Evolutionary conservation across 225 moss, liverwort and hornwort species (phyloP).

Genomic region (Anthoceros angustus): DNA sequence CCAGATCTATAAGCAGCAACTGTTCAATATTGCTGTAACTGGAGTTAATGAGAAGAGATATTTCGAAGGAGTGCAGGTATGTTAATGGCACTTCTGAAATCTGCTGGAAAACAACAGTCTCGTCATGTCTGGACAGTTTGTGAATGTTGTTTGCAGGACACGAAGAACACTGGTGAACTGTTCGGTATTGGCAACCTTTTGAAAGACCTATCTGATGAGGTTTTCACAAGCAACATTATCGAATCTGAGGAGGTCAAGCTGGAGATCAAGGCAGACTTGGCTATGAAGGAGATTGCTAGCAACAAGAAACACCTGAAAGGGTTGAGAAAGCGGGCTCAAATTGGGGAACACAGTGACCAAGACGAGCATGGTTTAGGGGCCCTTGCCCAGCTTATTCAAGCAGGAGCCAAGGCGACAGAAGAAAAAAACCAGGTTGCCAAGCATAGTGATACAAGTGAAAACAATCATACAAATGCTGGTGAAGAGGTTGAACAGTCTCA

Average conservation of each 20-base stretch:
- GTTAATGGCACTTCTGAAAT: background rate
- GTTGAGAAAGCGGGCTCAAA: background rate
- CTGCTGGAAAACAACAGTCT: background rate
- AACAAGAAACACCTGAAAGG: constrained; percentile 10
- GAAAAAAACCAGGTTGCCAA: constrained; percentile 8
- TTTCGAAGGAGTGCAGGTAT: constrained; percentile 97
- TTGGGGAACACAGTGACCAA: constrained; percentile 3
- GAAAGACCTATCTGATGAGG: constrained; percentile 49
- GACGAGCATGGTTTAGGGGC: constrained; percentile 6
- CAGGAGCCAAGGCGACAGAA: constrained; percentile 5
- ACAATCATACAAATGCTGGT: constrained; percentile 15
- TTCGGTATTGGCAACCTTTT: constrained; percentile 80
- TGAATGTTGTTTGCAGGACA: constrained; percentile 39
- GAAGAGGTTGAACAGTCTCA: constrained; percentile 7
- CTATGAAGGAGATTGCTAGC: constrained; percentile 9
- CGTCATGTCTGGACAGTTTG: constrained; percentile 3
- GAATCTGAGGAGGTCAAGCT: constrained; percentile 66
- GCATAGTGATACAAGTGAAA: constrained; percentile 10
- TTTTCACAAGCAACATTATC: constrained; percentile 73
- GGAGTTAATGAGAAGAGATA: constrained; percentile 85
- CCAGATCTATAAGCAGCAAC: constrained; percentile 93
- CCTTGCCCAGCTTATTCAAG: constrained; percentile 2
- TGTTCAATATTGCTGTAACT: constrained; percentile 76
- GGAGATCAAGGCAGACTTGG: constrained; percentile 16
- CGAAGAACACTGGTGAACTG: constrained; percentile 87